Conservation (phyloP, 2,329 filamentous ascomycete species). For the Hypoxylon sp. region DNA sequence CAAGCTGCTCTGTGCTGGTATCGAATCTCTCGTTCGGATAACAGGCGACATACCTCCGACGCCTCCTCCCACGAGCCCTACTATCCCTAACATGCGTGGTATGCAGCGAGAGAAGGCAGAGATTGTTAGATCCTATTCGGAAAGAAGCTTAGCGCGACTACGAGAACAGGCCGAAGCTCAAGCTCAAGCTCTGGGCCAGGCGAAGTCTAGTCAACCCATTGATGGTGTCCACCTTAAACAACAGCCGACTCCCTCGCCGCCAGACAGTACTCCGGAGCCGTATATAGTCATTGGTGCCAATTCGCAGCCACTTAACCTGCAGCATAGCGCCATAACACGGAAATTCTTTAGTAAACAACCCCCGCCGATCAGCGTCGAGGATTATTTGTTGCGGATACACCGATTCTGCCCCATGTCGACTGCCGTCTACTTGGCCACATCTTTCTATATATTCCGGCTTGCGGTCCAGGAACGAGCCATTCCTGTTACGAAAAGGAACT, state of each 20-base stretch:
- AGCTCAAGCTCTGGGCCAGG: conserved; percentile 20
- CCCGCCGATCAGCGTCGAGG: conserved; percentile 83
- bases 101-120: conserved; percentile 73
- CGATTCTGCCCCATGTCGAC: conserved; percentile 94
- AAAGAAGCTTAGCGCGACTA: conserved; percentile 63
- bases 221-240: conserved; percentile 67
- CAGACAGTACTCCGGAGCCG: conserved; percentile 56
- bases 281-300: conserved; percentile 75
- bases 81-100: conserved; percentile 73
- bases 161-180: conserved; percentile 56
- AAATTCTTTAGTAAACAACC: conserved; percentile 94
- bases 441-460: conserved; percentile 86
- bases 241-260: conserved; percentile 46
- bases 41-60: conserved; percentile 85
- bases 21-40: conserved; percentile 77
- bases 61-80: conserved; percentile 74
- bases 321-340: conserved; percentile 87
- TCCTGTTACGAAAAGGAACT: conserved; percentile 84
- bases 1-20: conserved; percentile 78
- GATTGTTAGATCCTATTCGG: conserved; percentile 69
- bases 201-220: conserved; percentile 55
- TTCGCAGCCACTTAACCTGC: conserved; percentile 78
- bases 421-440: conserved; percentile 90
- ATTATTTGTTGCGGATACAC: conserved; percentile 89
- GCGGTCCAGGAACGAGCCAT: conserved; percentile 82